phyloP scores from a whole-genome alignment of 257 asterid species.

The Solanum neorickii region DNA sequence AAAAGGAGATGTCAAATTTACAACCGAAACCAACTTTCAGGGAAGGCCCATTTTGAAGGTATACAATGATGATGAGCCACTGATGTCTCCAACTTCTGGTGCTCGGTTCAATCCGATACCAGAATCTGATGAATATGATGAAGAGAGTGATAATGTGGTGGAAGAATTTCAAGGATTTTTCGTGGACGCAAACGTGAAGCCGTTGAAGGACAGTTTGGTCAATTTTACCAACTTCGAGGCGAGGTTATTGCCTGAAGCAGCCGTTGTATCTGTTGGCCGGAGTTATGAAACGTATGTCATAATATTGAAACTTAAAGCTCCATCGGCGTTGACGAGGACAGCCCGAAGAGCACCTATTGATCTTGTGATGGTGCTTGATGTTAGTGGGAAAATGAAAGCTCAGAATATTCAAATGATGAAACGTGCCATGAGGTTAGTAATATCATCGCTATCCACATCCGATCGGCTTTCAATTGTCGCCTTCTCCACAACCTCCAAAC shows the following conservation, averaged over 20 bases:
- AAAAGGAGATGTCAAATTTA: neutral
- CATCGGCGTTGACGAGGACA: conserved; percentile 20
- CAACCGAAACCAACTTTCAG: neutral
- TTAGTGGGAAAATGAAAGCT: conserved; percentile 39
- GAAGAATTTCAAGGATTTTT: conserved; percentile 74
- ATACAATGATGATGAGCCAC: conserved; percentile 87
- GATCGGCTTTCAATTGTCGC: conserved; percentile 92
- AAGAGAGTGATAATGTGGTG: conserved; percentile 26
- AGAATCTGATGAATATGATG: conserved; percentile 75
- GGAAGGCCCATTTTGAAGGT: conserved; percentile 36
- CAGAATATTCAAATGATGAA: conserved; percentile 69
- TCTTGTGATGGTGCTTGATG: conserved; percentile 73
- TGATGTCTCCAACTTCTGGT: conserved; percentile 59
- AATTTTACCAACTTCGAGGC: conserved; percentile 27
- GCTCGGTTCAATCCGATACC: conserved; percentile 74
- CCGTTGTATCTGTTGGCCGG: conserved; percentile 63
- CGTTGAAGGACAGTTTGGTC: conserved; percentile 1
- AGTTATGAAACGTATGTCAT: conserved; percentile 53
- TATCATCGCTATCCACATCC: conserved; percentile 63
- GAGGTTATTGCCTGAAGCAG: conserved; percentile 56
- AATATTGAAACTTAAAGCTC: conserved; percentile 62
- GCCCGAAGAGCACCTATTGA: conserved; percentile 60
- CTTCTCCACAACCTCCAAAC: conserved; percentile 73
- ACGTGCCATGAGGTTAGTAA: conserved; percentile 53
- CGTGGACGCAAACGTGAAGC: conserved; percentile 9